phyloP scores from a whole-genome alignment of 352 stramenopile genomes.

The Globisporangium echinulatum region DNA sequence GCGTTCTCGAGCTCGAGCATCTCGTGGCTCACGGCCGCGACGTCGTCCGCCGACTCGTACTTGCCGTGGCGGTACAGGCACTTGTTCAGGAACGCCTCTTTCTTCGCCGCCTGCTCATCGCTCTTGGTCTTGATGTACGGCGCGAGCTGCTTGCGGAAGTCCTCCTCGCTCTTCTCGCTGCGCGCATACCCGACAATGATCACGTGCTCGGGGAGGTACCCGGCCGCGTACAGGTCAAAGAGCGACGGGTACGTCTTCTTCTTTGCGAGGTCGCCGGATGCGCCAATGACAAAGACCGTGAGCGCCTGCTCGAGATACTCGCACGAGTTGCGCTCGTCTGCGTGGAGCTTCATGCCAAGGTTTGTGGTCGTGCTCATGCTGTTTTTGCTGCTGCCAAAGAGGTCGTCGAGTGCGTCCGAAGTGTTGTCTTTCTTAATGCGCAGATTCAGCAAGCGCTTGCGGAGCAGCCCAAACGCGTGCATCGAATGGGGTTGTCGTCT shows the following conservation, averaged over 20 bases:
- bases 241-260: constrained; percentile 91
- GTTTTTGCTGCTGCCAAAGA: background rate
- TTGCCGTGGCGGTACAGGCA: constrained; percentile 73
- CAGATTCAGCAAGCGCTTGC: constrained; percentile 29
- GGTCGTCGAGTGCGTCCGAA: constrained; percentile 12
- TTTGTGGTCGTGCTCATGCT: constrained; percentile 5
- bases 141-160: constrained; percentile 78
- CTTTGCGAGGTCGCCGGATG: constrained; percentile 85
- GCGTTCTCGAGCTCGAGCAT: constrained; percentile 59
- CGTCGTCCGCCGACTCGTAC: constrained; percentile 83
- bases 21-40: constrained; percentile 62
- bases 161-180: constrained; percentile 68
- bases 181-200: constrained; percentile 86
- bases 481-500: constrained; percentile 14
- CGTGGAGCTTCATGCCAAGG: constrained; percentile 18
- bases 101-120: constrained; percentile 31
- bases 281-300: constrained; percentile 83
- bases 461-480: constrained; percentile 29
- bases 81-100: constrained; percentile 67
- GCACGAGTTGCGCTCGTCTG: constrained; percentile 51
- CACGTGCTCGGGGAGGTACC: constrained; percentile 76
- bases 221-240: constrained; percentile 78
- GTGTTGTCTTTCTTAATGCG: constrained; percentile 34
- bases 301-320: constrained; percentile 66
- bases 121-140: constrained; percentile 62